Base-by-base conservation (phyloP, 2,329 filamentous ascomycete species). In the Colletotrichum lindemuthianum region DNA sequence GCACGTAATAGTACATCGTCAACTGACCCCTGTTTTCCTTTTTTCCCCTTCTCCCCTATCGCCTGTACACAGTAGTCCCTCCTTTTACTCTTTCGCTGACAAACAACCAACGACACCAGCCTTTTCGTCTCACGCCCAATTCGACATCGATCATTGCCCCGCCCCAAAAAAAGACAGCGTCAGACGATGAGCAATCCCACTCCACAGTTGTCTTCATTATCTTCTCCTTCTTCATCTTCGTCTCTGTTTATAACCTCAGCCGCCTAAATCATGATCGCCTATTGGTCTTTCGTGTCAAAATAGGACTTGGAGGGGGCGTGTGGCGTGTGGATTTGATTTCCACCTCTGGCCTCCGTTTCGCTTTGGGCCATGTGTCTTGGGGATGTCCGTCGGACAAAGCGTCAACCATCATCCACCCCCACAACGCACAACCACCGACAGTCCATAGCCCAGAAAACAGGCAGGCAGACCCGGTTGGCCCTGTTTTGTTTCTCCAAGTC, bases 361-460 rank as follows among this genome's bases (percentile, higher is more conserved):
- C 61, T 61, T 55, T 67, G 51, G 56, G 24, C 24, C 56, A 55
- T 59, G 55, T 45, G 51, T 55, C 59, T 67, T 68, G 67, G 67
- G 65, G 67, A 68, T 68, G 67, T 68, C 67, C 67, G 67, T 67
- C 67, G 67, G 67, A 68, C 67, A 67, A 67, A 67, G 65, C 41
- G 58, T 43, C 13, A 11, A 43, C 40, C 49, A 61, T 59, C 59
- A 37, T 43, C 51, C 61, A 61, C 61, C 58, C 61, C 56, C 56
- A 44, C 47, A 52, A 52, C 56, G 36, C 12, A 51, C 13, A 10
- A 49, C 54, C 15, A 57, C 54, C 54, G 41, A 10, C 60, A 59
- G 24, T 15, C 47, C 24, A 59, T 15, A 13, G 45, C 16, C 12
- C 24, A 32, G 24, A 24, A 24, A 24, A 24, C 48, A 44, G 39